Evolutionary conservation across 1,139 yeast species (phyloP), one percentile per base, ranked within the genome.

Genomic region (Maudiozyma humilis): DNA sequence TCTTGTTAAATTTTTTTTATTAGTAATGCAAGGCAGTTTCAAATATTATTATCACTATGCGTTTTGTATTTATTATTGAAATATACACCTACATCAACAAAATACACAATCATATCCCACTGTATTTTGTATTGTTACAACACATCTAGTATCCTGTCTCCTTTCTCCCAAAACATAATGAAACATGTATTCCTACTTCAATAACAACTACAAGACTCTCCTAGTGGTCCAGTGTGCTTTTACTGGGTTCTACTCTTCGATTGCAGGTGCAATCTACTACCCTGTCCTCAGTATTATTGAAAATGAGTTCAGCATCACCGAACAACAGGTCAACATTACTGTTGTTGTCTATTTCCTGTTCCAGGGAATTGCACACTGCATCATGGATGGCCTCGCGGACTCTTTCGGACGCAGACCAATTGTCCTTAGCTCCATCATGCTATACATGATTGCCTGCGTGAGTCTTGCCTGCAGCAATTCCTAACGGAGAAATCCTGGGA

Each of bases 281-380:
- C 91, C 93, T 0, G 86, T 84, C 0, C 62, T 85, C 19, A 74
- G 79, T 0, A 69, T 68, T 12, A 62, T 85, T 5, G 71, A 76
- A 20, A 50, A 59, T 0, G 63, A 74, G 23, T 82, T 84, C 54
- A 46, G 71, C 35, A 73, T 79, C 4, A 59, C 76, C 3, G 72
- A 75, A 19, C 79, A 76, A 43, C 60, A 68, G 45, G 76, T 78
- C 38, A 84, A 85, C 58, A 53, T 82, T 23, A 72, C 91, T 0
- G 79, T 86, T 30, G 88, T 85, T 4, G 76, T 81, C 0, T 85
- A 84, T 56, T 71, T 83, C 32, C 61, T 82, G 4, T 73, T 79
- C 45, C 95, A 85, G 59, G 91, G 88, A 1, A 51, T 81, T 0
- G 65, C 81, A 0, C 95, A 95, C 1, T 70, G 82, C 2, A 52